Percentiles rank a stretch among this genome's conserved stretches.
Conservation (phyloP, 805 yeast species). For the Torulaspora franciscae region DNA sequence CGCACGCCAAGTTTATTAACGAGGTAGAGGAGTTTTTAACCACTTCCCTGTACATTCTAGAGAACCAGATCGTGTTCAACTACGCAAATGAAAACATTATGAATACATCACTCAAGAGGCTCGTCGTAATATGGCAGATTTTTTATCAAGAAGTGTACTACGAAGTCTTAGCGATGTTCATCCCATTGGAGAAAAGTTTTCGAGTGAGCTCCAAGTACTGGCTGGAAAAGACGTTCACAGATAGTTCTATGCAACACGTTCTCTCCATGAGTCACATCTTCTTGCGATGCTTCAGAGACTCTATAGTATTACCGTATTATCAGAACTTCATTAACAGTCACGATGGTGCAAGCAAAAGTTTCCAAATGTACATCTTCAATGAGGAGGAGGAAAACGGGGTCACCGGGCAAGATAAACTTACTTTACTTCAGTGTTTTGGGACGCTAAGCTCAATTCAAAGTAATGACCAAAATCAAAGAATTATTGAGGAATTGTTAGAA, state of each 20-base stretch:
- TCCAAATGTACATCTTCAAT: conserved; percentile 33
- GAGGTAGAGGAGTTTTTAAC: conserved; percentile 34
- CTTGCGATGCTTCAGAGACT: conserved; percentile 47
- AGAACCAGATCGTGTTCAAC: conserved; percentile 36
- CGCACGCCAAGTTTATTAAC: conserved; percentile 22
- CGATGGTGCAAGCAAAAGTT: conserved; percentile 33
- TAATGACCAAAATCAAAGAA: conserved; percentile 50
- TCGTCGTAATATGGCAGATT: conserved; percentile 49
- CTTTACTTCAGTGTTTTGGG: conserved; percentile 59
- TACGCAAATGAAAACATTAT: conserved; percentile 34
- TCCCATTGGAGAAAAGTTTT: conserved; percentile 45
- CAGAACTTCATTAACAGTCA: conserved; percentile 38
- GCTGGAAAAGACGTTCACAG: conserved; percentile 23
- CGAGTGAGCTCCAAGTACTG: conserved; percentile 27
- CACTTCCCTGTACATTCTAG: conserved; percentile 38
- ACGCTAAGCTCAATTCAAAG: conserved; percentile 50
- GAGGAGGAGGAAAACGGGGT: conserved; percentile 40
- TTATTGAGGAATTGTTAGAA: conserved; percentile 50
- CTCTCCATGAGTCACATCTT: conserved; percentile 40
- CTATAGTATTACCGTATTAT: conserved; percentile 49
- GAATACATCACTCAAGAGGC: conserved; percentile 36
- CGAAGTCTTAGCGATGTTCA: conserved; percentile 54
- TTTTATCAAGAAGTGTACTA: conserved; percentile 54
- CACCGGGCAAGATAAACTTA: conserved; percentile 40
- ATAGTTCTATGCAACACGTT: conserved; percentile 11